Evolutionary conservation across 495 filamentous ascomycete species (phyloP).

Genomic region (Bryoglossum gracile): DNA sequence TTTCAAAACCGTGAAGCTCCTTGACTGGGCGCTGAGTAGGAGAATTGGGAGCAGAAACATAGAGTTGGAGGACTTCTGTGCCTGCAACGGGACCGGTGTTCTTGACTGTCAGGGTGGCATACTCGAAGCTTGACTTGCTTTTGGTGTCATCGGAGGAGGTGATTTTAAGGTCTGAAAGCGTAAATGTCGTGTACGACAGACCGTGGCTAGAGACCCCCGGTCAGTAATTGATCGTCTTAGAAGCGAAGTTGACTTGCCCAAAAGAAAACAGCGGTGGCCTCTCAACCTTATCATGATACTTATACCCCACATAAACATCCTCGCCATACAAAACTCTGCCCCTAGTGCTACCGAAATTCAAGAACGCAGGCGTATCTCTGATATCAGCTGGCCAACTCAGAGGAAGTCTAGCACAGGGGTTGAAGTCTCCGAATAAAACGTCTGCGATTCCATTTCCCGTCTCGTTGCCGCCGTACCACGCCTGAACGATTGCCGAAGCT

Average conservation of each 20-base stretch:
- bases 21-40: conserved; percentile 53
- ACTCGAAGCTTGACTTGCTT: conserved; percentile 32
- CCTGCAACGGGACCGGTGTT: conserved; percentile 53
- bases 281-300: conserved; percentile 62
- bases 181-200: conserved; percentile 65
- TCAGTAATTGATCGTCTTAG: background rate
- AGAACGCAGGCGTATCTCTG: conserved; percentile 64
- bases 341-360: conserved; percentile 64
- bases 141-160: background rate
- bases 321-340: conserved; percentile 73
- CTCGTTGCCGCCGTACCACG: conserved; percentile 62
- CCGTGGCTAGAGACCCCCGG: conserved; percentile 41
- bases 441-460: conserved; percentile 60
- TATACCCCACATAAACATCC: conserved; percentile 70
- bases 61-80: conserved; percentile 52
- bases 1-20: conserved; percentile 68
- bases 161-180: conserved; percentile 40
- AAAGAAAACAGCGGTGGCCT: conserved; percentile 62
- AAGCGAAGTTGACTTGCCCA: conserved; percentile 25
- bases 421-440: conserved; percentile 57
- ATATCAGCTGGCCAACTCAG: conserved; percentile 59
- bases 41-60: conserved; percentile 37
- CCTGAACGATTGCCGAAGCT: conserved; percentile 47
- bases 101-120: conserved; percentile 32
- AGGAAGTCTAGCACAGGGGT: conserved; percentile 58